phyloP scores from a whole-genome alignment of 805 yeast genomes.

The Komagataella pseudopastoris region DNA sequence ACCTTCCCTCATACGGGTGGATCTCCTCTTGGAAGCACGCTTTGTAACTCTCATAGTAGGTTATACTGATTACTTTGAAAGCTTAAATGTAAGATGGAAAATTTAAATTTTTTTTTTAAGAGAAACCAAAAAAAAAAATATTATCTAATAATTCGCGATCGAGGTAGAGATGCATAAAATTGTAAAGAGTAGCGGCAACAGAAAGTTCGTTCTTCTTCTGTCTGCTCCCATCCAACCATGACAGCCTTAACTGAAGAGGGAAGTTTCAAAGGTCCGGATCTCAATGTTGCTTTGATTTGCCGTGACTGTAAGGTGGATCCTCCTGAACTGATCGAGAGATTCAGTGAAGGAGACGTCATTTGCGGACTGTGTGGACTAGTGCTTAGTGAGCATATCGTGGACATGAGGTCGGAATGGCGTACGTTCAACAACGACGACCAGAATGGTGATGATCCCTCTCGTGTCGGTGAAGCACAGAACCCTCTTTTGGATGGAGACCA shows the following conservation, averaged over 20 bases:
- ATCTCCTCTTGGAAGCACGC: conserved; percentile 75
- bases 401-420: conserved; percentile 97
- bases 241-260: conserved; percentile 10
- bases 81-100: not conserved
- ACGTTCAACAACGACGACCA: conserved; percentile 96
- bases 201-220: not conserved
- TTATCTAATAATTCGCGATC: not conserved
- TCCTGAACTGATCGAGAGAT: conserved; percentile 88
- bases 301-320: conserved; percentile 96
- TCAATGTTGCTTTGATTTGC: conserved; percentile 81
- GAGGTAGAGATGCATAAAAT: not conserved
- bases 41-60: conserved; percentile 14
- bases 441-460: conserved; percentile 95
- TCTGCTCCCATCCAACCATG: conserved; percentile 5
- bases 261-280: conserved; percentile 51
- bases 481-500: conserved; percentile 87
- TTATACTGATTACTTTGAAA: not conserved
- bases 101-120: no score
- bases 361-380: conserved; percentile 96
- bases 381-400: conserved; percentile 82
- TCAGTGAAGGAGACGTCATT: conserved; percentile 96
- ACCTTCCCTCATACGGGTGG: conserved; percentile 93
- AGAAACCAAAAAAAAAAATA: not conserved
- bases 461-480: conserved; percentile 97
- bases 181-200: not conserved